Conservation (phyloP, 2,329 filamentous ascomycete species). For the Diaporthe ampelina region DNA sequence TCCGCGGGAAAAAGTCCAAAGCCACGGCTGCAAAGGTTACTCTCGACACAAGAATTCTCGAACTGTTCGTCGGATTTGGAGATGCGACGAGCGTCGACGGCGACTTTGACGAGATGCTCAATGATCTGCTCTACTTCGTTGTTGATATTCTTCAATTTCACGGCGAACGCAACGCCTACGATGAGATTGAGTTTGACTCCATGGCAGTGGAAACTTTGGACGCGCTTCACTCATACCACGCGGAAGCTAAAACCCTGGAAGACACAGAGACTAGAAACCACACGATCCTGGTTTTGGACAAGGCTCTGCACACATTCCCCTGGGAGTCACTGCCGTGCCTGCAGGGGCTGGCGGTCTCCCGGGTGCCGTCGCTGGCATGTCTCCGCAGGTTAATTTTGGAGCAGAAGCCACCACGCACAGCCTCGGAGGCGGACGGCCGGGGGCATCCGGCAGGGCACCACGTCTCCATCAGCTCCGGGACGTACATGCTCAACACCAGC, state of each 20-base stretch:
- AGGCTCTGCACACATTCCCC: slow-evolving; percentile 89
- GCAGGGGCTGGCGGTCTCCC: slow-evolving; percentile 82
- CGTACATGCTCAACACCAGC: slow-evolving; percentile 91
- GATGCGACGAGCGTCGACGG: slow-evolving; percentile 75
- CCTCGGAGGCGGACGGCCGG: slow-evolving; percentile 41
- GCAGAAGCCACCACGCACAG: slow-evolving; percentile 46
- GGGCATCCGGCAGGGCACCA: slow-evolving; percentile 63
- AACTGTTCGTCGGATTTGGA: slow-evolving; percentile 89
- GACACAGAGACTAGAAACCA: slow-evolving; percentile 65
- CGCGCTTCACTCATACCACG: slow-evolving; percentile 84
- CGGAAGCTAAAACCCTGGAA: slow-evolving; percentile 52
- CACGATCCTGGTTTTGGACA: slow-evolving; percentile 91
- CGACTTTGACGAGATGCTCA: slow-evolving; percentile 90
- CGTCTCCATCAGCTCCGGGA: slow-evolving; percentile 68
- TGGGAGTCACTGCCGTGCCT: slow-evolving; percentile 97
- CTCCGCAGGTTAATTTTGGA: slow-evolving; percentile 82
- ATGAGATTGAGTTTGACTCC: slow-evolving; percentile 95
- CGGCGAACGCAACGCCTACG: slow-evolving; percentile 95
- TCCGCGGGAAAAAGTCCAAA: slow-evolving; percentile 67
- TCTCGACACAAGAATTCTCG: slow-evolving; percentile 76
- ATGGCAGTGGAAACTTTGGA: slow-evolving; percentile 93
- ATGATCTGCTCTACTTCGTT: slow-evolving; percentile 94
- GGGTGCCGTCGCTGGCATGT: slow-evolving; percentile 88
- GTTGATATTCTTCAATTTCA: slow-evolving; percentile 97
- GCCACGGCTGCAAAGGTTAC: slow-evolving; percentile 56